phyloP scores from a whole-genome alignment of 2,329 filamentous ascomycete genomes.

The Cryphonectria radicalis region DNA sequence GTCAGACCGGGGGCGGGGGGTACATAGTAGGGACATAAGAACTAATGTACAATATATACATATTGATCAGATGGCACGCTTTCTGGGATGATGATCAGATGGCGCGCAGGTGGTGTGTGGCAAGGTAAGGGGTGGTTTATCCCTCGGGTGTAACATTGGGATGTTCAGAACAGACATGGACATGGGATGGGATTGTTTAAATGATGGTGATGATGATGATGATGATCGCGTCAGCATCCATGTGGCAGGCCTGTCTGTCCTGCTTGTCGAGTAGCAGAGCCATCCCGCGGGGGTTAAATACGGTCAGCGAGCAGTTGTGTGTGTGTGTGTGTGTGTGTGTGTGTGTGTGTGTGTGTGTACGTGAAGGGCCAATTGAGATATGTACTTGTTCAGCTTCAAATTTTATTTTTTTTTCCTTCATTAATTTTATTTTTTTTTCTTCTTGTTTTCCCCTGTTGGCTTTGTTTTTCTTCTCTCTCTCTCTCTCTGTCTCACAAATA shows the following conservation, averaged over 20 bases:
- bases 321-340: neutral
- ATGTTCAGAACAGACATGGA: constrained; percentile 2
- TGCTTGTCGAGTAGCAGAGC: neutral
- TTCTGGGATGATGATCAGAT: neutral
- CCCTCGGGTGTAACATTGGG: neutral
- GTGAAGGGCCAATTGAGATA: neutral
- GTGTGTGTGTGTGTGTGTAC: neutral
- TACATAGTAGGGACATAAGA: too few species aligned
- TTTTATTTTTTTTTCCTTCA: neutral
- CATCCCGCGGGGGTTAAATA: neutral
- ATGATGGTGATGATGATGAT: neutral
- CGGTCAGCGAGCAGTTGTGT: neutral
- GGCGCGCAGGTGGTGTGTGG: neutral
- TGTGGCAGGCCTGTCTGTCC: neutral
- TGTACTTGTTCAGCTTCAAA: too few species aligned
- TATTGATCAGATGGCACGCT: neutral
- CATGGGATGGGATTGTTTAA: neutral
- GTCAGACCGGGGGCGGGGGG: neutral
- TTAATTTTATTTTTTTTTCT: neutral
- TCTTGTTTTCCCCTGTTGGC: neutral
- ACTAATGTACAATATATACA: neutral
- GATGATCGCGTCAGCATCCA: constrained; percentile 3
- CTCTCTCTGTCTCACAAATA: neutral
- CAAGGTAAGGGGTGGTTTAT: neutral
- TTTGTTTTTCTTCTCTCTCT: neutral